Evolutionary conservation across 306 rosid species (phyloP).

Genomic region (Quercus wislizeni): DNA sequence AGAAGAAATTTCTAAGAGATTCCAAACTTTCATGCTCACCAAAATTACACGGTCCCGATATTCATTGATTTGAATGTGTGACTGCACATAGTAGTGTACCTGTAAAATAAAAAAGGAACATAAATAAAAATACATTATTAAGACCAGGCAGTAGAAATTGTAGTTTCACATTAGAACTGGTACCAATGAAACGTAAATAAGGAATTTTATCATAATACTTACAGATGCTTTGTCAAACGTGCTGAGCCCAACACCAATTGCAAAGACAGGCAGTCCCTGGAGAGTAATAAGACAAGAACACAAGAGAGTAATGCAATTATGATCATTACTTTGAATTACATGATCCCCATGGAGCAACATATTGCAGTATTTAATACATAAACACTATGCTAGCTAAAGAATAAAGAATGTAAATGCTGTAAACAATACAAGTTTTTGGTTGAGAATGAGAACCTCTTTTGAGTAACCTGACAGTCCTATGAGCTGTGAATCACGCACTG

Average conservation of each 20-base stretch:
- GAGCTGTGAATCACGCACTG: slow-evolving; percentile 87
- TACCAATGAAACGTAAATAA: not conserved
- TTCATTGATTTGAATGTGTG: slow-evolving; percentile 96
- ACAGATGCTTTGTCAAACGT: slow-evolving; percentile 96
- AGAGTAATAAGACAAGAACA: slow-evolving; percentile 13
- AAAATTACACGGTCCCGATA: slow-evolving; percentile 79
- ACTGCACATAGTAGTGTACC: slow-evolving; percentile 97
- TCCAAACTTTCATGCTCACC: slow-evolving; percentile 48
- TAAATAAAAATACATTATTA: not conserved
- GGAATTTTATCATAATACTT: slow-evolving; percentile 34
- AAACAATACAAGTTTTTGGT: slow-evolving; percentile 9
- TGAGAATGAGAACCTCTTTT: slow-evolving; percentile 65
- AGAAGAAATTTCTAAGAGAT: not conserved
- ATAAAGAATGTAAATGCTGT: not conserved
- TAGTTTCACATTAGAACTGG: not conserved
- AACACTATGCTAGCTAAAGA: not conserved
- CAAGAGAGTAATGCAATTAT: not conserved
- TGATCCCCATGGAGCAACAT: not conserved
- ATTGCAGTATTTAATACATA: slow-evolving; percentile 3
- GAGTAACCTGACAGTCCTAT: slow-evolving; percentile 93
- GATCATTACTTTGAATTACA: not conserved
- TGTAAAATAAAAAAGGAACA: slow-evolving; percentile 26
- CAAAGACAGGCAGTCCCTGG: slow-evolving; percentile 94
- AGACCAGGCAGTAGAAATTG: not conserved
- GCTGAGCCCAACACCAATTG: slow-evolving; percentile 82